Evolutionary conservation across 2,329 filamentous ascomycete genomes (phyloP).

Genomic region (Talaromyces sp.): DNA sequence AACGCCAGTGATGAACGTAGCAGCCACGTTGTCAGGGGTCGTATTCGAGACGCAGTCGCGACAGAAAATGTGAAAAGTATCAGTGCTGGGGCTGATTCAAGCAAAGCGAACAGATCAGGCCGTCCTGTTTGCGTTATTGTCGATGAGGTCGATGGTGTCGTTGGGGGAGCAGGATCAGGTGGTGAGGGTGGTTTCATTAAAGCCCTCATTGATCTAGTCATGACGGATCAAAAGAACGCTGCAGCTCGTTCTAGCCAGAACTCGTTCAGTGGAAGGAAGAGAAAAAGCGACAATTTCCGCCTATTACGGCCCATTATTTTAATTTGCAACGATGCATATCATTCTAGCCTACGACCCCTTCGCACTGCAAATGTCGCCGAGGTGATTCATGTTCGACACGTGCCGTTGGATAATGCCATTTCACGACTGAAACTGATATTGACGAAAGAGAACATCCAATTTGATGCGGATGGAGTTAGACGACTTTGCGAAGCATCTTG

Average conservation of each 20-base stretch:
- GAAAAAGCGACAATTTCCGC: conserved; percentile 80
- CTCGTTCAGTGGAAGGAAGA: conserved; percentile 40
- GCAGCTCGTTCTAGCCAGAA: conserved; percentile 27
- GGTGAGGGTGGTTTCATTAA: conserved; percentile 95
- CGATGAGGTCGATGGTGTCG: conserved; percentile 94
- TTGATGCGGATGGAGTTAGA: conserved; percentile 83
- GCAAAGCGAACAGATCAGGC: conserved; percentile 65
- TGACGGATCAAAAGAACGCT: conserved; percentile 79
- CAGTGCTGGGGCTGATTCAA: conserved; percentile 45
- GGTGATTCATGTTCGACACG: conserved; percentile 86
- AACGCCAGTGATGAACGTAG: conserved; percentile 97
- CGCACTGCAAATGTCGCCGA: conserved; percentile 84
- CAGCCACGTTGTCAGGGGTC: conserved; percentile 80
- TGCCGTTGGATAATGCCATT: conserved; percentile 80
- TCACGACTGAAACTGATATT: conserved; percentile 78
- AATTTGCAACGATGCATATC: conserved; percentile 97
- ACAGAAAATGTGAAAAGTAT: conserved; percentile 85
- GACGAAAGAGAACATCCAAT: conserved; percentile 80
- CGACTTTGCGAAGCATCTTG: conserved; percentile 64
- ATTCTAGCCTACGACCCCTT: conserved; percentile 78
- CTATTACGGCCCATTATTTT: conserved; percentile 84
- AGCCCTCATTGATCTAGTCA: conserved; percentile 84
- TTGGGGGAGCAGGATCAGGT: conserved; percentile 69
- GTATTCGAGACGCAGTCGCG: conserved; percentile 85
- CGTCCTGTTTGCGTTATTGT: conserved; percentile 90